phyloP scores from a whole-genome alignment of 2,329 filamentous ascomycete genomes.

The Penicillium verrucosum region DNA sequence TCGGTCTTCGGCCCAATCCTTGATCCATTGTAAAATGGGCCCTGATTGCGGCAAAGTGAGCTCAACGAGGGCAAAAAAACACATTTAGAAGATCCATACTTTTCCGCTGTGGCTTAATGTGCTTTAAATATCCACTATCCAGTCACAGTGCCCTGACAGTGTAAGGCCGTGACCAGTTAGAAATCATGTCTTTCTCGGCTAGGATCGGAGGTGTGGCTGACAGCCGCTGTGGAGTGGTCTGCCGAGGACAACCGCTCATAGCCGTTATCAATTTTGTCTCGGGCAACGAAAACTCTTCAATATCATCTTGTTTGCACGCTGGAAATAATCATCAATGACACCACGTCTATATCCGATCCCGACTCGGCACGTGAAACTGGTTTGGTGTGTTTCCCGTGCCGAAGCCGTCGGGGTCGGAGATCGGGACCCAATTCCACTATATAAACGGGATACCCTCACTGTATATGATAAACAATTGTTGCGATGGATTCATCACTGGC shows the following conservation, averaged over 20 bases:
- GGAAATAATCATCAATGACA: neutral
- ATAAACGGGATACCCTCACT: neutral
- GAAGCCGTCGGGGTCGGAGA: slow-evolving; percentile 1
- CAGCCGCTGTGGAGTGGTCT: neutral
- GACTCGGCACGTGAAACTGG: neutral
- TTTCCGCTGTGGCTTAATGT: slow-evolving; percentile 14
- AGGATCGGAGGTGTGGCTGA: slow-evolving; percentile 8
- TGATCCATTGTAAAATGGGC: slow-evolving; percentile 4
- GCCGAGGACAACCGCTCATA: slow-evolving; percentile 9
- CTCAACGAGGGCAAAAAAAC: neutral
- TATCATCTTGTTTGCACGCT: neutral
- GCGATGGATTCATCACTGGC: neutral
- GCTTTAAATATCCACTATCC: slow-evolving; percentile 4
- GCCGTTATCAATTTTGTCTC: slow-evolving; percentile 10
- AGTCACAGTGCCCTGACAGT: neutral
- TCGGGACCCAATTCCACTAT: neutral
- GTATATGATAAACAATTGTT: neutral
- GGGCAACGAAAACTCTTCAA: slow-evolving; percentile 1
- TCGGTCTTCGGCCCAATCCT: neutral
- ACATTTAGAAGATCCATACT: slow-evolving; percentile 8
- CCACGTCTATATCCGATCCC: neutral
- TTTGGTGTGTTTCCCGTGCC: neutral
- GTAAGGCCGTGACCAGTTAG: neutral
- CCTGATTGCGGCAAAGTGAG: slow-evolving; percentile 1
- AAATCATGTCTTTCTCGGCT: neutral